Evolutionary conservation across 768 basidiomycete species (phyloP).

Genomic region (Baorangia bicolor): DNA sequence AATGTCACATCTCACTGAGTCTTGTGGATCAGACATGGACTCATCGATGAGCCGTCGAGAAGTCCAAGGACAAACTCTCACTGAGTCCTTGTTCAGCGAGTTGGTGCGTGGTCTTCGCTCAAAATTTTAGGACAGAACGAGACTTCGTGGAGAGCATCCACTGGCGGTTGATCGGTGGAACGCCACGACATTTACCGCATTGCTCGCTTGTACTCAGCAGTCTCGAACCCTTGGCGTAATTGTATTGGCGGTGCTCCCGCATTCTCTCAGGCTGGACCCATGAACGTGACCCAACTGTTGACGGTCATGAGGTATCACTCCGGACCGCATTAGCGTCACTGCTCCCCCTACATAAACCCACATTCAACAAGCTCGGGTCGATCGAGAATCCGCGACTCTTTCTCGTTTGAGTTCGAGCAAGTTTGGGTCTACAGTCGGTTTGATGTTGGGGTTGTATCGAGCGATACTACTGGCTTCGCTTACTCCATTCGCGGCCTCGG

Average conservation of each 20-base stretch:
- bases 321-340: neutral
- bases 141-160: neutral
- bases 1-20: too few relatives aligned
- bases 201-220: neutral
- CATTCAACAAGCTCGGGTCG: neutral
- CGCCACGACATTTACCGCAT: neutral
- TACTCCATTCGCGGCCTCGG: constrained; percentile 2
- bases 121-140: neutral
- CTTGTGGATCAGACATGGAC: too few relatives aligned
- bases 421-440: neutral
- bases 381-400: neutral
- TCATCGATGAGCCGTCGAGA: neutral
- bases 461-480: neutral
- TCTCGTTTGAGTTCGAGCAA: neutral
- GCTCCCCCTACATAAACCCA: neutral
- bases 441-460: constrained; percentile 3
- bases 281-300: neutral
- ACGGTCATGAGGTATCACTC: neutral
- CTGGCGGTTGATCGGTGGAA: neutral
- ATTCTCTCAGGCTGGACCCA: neutral
- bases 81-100: neutral
- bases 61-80: neutral
- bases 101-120: neutral
- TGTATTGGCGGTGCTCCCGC: neutral
- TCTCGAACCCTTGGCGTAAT: neutral